These are phyloP conservation scores for Metarhizium brunneum DNA, from an alignment of 2,329 filamentous ascomycete genomes.

Conservation along the genomic window DNA sequence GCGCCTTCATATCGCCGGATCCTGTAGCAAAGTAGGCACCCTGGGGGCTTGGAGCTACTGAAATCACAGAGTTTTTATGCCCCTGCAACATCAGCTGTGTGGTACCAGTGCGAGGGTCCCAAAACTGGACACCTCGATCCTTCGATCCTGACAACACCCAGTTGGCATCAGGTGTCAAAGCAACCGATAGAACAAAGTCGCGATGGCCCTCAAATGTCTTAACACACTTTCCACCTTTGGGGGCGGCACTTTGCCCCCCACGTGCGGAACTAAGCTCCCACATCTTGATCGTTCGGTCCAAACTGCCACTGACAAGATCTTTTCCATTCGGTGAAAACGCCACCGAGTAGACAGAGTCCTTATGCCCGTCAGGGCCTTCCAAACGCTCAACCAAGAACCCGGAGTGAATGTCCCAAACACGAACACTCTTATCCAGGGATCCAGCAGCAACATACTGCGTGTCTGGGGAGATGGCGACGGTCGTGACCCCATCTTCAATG, in stretches of 20 bases:
- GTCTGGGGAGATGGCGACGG: slow-evolving; percentile 93
- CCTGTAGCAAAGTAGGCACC: slow-evolving; percentile 90
- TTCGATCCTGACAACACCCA: slow-evolving; percentile 98
- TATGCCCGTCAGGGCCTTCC: slow-evolving; percentile 88
- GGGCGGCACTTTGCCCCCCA: slow-evolving; percentile 53
- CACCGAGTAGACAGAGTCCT: slow-evolving; percentile 93
- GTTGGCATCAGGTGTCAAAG: slow-evolving; percentile 82
- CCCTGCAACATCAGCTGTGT: slow-evolving; percentile 98
- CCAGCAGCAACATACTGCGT: slow-evolving; percentile 90
- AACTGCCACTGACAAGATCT: slow-evolving; percentile 84
- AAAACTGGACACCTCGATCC: slow-evolving; percentile 96
- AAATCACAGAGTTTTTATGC: slow-evolving; percentile 98
- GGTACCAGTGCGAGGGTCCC: slow-evolving; percentile 87
- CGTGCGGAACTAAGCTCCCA: slow-evolving; percentile 81
- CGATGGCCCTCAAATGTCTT: slow-evolving; percentile 97
- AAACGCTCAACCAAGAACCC: slow-evolving; percentile 85
- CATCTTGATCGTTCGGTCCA: slow-evolving; percentile 99
- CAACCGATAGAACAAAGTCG: slow-evolving; percentile 94
- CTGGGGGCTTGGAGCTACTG: slow-evolving; percentile 84
- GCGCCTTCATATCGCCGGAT: slow-evolving; percentile 92
- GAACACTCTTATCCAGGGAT: slow-evolving; percentile 93
- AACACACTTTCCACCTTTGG: slow-evolving; percentile 85
- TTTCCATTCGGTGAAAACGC: slow-evolving; percentile 91
- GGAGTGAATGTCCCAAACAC: slow-evolving; percentile 86
- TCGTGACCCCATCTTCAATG: slow-evolving; percentile 96